Percentiles rank a stretch among this genome's conserved stretches.
These are phyloP conservation scores for Clitopilus hobsonii DNA, from an alignment of 768 basidiomycete genomes.

Conservation along the genomic window DNA sequence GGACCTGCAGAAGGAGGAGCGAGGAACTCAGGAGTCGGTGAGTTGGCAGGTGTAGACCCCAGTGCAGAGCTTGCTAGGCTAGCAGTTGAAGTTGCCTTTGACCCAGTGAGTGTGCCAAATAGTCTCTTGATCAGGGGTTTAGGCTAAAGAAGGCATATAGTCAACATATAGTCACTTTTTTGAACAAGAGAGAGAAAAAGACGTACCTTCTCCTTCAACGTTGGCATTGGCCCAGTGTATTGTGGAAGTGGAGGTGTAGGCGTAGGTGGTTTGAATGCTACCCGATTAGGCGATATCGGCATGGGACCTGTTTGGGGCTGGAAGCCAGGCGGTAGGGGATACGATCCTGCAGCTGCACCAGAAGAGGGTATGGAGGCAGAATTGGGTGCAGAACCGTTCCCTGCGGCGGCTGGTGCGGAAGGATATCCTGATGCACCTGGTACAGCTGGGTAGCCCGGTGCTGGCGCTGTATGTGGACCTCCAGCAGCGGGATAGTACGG, in stretches of 20 bases:
- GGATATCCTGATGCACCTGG: background rate
- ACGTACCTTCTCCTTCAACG: background rate
- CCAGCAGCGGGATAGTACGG: background rate
- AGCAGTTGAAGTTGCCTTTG: background rate
- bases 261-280: background rate
- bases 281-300: background rate
- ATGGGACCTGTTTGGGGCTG: background rate
- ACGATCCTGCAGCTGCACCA: background rate
- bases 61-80: too few relatives aligned
- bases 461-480: background rate
- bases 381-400: background rate
- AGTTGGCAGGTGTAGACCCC: background rate
- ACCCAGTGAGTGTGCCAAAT: background rate
- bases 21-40: background rate
- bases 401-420: background rate
- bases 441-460: background rate
- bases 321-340: background rate
- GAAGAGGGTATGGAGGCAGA: background rate
- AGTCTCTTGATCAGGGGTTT: background rate
- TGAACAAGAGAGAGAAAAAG: background rate
- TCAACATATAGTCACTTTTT: background rate
- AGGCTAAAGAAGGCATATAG: background rate
- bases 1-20: background rate
- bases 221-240: background rate
- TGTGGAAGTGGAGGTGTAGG: background rate